Evolutionary conservation across 805 yeast species (phyloP).

Genomic region (Spathaspora passalidarum): DNA sequence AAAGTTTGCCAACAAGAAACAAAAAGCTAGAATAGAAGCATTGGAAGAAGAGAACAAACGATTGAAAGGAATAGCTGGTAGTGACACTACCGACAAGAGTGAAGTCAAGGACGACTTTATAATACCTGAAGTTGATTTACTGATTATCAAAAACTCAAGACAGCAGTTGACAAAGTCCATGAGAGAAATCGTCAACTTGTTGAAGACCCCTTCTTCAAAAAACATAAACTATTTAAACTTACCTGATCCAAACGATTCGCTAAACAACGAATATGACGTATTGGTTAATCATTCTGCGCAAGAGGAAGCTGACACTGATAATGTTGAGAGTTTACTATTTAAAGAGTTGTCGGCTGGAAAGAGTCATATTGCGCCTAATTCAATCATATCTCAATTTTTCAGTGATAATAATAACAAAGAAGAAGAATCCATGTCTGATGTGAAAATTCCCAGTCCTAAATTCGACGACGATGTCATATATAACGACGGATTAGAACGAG

Average conservation of each 20-base stretch:
- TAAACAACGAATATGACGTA: slow-evolving; percentile 16
- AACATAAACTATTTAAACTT: slow-evolving; percentile 17
- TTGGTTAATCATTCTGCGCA: slow-evolving; percentile 10
- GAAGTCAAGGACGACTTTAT: not conserved
- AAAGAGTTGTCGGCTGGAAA: not conserved
- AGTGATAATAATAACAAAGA: not conserved
- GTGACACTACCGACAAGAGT: not conserved
- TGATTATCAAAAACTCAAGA: slow-evolving; percentile 28
- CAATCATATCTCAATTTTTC: slow-evolving; percentile 6
- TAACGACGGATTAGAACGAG: slow-evolving; percentile 8
- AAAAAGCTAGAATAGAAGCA: slow-evolving; percentile 34
- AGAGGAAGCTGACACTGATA: not conserved
- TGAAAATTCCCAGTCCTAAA: slow-evolving; percentile 2
- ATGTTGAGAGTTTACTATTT: slow-evolving; percentile 3
- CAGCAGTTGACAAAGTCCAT: slow-evolving; percentile 32
- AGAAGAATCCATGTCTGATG: not conserved
- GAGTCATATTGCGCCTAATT: not conserved
- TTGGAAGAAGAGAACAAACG: slow-evolving; percentile 28
- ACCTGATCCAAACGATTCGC: slow-evolving; percentile 16
- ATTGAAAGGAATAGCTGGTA: slow-evolving; percentile 5
- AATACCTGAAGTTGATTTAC: slow-evolving; percentile 34
- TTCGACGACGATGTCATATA: not conserved
- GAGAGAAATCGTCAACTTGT: slow-evolving; percentile 31
- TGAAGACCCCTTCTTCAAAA: slow-evolving; percentile 26
- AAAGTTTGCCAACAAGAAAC: slow-evolving; percentile 39